Evolutionary conservation across 1,284 basidiomycete species (phyloP), one percentile per base, ranked within the genome.

Genomic region (Coniferiporia sulphurascens): DNA sequence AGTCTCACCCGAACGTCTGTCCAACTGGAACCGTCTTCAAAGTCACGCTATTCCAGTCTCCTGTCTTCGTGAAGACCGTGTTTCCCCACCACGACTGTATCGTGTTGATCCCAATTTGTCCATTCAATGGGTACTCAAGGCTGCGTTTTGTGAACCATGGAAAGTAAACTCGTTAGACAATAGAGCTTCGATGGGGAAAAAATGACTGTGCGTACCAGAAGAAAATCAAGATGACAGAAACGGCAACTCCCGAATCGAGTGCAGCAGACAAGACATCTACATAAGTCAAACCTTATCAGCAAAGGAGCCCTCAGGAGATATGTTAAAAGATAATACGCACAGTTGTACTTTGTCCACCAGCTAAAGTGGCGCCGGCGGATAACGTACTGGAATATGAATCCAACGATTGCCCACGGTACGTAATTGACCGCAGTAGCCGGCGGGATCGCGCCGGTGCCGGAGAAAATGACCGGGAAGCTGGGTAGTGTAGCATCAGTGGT

Each of bases 321-420:
- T n/a, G 27, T 27, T 27, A 5, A 27, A 27, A 21, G 7, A 13
- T 3, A 9, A 43, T 32, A 52, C 55, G 36, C 35, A 61, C 56
- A 86, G 67, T 87, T 86, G 71, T 85, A 87, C 65, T 72, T 74
- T 22, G 66, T 72, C 73, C 77, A 78, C 67, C 75, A 74, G 0
- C 65, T 63, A 64, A 73, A 74, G 51, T 70, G 66, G 38, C 65
- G 65, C 68, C 78, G 76, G 53, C 86, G 74, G 48, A 87, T 73
- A n/a, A 83, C 66, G 66, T 77, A 86, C 63, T 87, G 80, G 68
- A 85, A 85, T 49, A 84, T 70, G 66, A 86, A 86, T 43, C 83
- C 81, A 36, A 83, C 76, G 35, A 72, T 66, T 52, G 79, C 73
- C 75, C 76, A 79, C 1, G 69, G 70, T 2, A 78, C 72, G 59